Percentiles rank a stretch among this genome's conserved stretches.
Conservation (phyloP, 371 early-diverging fungal genomes). For the Rhizopus arrhizus region DNA sequence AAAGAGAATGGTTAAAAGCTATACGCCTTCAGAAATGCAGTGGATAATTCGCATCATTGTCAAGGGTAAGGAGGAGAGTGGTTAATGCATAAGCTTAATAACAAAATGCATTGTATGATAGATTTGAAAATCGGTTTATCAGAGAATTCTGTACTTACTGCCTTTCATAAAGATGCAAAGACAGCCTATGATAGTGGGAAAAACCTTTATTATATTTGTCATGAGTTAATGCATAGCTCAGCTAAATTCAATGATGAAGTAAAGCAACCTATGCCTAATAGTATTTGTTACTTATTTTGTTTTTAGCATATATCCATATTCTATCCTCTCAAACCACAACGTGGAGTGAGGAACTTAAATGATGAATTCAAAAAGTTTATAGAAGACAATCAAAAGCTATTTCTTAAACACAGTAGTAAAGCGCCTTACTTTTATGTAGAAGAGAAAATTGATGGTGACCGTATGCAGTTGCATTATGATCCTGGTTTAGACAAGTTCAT, state of each 20-base stretch:
- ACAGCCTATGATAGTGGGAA: slow-evolving; percentile 7
- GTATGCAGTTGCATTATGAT: slow-evolving; percentile 73
- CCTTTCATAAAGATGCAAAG: slow-evolving; percentile 12
- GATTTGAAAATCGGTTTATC: slow-evolving; percentile 75
- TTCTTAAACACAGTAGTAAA: background rate
- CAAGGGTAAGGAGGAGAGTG: slow-evolving; percentile 49
- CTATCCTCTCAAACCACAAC: slow-evolving; percentile 62
- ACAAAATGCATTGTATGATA: slow-evolving; percentile 12
- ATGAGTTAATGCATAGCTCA: background rate
- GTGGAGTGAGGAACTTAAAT: slow-evolving; percentile 41
- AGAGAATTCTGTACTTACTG: slow-evolving; percentile 67
- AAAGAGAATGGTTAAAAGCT: slow-evolving; percentile 53
- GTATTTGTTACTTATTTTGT: background rate
- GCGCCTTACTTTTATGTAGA: slow-evolving; percentile 66
- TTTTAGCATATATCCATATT: slow-evolving; percentile 6
- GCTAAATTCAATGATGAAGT: background rate
- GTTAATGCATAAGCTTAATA: background rate
- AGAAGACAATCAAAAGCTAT: slow-evolving; percentile 41
- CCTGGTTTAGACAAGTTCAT: slow-evolving; percentile 40
- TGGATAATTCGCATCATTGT: slow-evolving; percentile 78
- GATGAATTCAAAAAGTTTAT: slow-evolving; percentile 41
- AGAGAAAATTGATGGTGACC: slow-evolving; percentile 80
- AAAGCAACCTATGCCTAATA: background rate
- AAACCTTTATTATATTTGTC: background rate
- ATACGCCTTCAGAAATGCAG: slow-evolving; percentile 68